Percentiles rank a stretch among this genome's conserved stretches.
Evolutionary conservation across 1,284 basidiomycete genomes (phyloP).

Genomic region (Boletus sp.): DNA sequence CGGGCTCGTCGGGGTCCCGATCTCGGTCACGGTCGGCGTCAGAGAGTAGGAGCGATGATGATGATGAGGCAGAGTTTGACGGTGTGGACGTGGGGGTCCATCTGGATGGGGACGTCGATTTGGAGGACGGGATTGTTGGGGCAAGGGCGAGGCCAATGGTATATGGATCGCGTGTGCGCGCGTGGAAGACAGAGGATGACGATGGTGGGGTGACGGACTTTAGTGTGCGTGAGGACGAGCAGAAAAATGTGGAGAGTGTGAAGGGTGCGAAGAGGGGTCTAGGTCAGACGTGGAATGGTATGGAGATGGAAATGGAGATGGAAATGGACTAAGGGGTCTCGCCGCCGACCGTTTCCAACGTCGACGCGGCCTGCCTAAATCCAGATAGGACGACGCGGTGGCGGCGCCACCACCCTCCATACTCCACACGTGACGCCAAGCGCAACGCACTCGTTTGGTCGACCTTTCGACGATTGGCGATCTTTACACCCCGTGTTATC

Average conservation of each 20-base stretch:
- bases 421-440: no score
- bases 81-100: constrained; percentile 32
- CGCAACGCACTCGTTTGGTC: no score
- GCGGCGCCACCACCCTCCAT: no score
- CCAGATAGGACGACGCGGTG: no score
- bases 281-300: constrained; percentile 51
- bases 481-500: no score
- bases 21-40: constrained; percentile 37
- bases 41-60: constrained; percentile 38
- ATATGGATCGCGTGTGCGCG: constrained; percentile 2
- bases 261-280: constrained; percentile 51
- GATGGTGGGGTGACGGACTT: constrained; percentile 20
- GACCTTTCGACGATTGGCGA: no score
- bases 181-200: constrained; percentile 31
- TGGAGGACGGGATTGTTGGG: neutral
- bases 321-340: constrained; percentile 22
- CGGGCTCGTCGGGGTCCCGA: constrained; percentile 32
- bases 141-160: neutral
- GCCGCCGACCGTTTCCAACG: neutral
- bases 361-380: neutral
- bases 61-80: constrained; percentile 17
- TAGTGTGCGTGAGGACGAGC: constrained; percentile 34
- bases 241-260: constrained; percentile 22
- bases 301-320: constrained; percentile 52
- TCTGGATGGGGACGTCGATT: constrained; percentile 1